A percentile compares a stretch with the other conserved stretches of the same genome.
Conservation (phyloP, 352 stramenopile genomes). For the Thalassiosira mediterranea region DNA sequence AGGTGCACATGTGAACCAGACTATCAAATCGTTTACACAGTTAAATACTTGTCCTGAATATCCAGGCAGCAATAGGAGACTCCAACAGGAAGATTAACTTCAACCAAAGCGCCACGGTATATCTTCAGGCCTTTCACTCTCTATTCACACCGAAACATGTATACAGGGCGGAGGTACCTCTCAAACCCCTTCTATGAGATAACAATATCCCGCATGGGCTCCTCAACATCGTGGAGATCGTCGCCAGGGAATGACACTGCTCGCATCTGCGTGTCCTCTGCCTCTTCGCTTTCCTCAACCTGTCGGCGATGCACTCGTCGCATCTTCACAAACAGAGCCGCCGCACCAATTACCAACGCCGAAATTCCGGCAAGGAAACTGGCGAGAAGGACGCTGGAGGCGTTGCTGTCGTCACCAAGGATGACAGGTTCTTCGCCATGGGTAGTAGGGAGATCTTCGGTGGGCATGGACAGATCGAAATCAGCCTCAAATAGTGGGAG, state of each 20-base stretch:
- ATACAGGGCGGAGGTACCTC: too few relatives aligned
- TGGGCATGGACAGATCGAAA: conserved; percentile 8
- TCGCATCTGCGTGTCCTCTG: background rate
- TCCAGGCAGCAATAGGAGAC: too few relatives aligned
- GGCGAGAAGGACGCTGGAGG: conserved; percentile 22
- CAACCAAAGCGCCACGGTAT: too few relatives aligned
- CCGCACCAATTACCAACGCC: conserved; percentile 19
- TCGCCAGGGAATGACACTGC: background rate
- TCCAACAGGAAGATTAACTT: too few relatives aligned
- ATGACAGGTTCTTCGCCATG: conserved; percentile 6
- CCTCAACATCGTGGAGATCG: background rate
- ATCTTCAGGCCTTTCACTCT: too few relatives aligned
- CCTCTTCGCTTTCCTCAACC: conserved; percentile 2
- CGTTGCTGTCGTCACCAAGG: conserved; percentile 2
- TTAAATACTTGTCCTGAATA: too few relatives aligned
- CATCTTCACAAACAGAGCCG: conserved; percentile 35
- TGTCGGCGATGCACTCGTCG: conserved; percentile 6
- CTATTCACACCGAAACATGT: too few relatives aligned
- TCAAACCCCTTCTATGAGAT: too few relatives aligned
- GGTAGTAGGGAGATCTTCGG: background rate
- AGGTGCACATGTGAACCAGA: too few relatives aligned
- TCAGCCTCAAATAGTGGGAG: conserved; percentile 15
- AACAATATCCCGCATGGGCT: background rate
- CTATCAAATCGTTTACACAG: too few relatives aligned
- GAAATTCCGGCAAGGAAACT: conserved; percentile 30